Conservation (phyloP, 2,329 filamentous ascomycete species). For the Botryotinia calthae region DNA sequence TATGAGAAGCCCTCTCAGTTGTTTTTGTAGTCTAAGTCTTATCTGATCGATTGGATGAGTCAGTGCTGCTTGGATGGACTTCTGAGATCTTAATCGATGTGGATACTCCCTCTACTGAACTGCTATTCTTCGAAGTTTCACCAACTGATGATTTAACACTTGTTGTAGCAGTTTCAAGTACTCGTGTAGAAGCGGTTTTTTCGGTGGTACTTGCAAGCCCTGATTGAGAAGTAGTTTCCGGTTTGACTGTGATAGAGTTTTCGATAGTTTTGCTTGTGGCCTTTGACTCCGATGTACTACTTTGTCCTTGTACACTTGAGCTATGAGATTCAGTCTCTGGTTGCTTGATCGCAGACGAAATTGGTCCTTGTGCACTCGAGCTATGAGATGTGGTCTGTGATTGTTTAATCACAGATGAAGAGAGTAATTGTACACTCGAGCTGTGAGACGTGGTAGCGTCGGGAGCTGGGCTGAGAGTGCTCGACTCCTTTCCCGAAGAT, state of each 20-base stretch:
- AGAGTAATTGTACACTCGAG: background rate
- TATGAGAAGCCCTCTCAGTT: background rate
- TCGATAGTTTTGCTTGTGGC: background rate
- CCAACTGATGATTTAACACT: background rate
- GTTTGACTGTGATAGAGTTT: background rate
- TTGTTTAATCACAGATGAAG: background rate
- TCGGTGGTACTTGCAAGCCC: background rate
- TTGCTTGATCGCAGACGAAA: background rate
- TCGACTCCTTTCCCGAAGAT: background rate
- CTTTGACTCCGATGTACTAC: background rate
- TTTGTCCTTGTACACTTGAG: background rate
- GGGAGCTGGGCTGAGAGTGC: background rate
- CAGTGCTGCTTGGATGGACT: background rate
- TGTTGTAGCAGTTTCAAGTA: background rate
- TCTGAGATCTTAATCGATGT: background rate
- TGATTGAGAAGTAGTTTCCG: background rate
- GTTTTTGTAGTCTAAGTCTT: background rate
- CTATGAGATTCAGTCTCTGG: background rate
- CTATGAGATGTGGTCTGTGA: background rate
- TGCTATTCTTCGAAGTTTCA: background rate
- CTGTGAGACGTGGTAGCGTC: background rate
- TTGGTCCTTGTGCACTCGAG: background rate
- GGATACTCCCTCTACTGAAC: background rate
- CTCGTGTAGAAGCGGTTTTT: background rate
- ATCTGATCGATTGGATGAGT: background rate